Base-by-base conservation (phyloP, 2,329 filamentous ascomycete genomes). In the Ceratocystis alfenasii region DNA sequence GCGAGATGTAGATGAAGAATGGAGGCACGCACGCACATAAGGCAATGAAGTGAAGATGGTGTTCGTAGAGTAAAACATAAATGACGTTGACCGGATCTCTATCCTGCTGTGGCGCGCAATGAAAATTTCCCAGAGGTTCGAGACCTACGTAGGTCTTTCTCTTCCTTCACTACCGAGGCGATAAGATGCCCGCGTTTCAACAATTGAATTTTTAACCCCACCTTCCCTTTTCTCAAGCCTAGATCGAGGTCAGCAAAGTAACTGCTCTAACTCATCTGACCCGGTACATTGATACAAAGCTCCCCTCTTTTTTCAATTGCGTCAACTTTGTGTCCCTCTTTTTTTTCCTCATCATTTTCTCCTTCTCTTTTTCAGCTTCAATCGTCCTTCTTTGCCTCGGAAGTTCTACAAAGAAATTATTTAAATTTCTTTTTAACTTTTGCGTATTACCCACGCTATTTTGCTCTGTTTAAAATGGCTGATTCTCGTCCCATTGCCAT, bases 401-500 rank as follows among this genome's bases (percentile, higher is more conserved):
- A 36, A 67, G 64, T 66, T 68, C 66, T 59, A 28, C 15, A 48
- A 25, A 65, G 36, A 45, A 57, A 46, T 44, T 62, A 20, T 53
- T 53, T 10, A 28, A 44, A 8, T 25, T 62, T 46, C 48, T 53
- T 50, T 48, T 15, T 3, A 12, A 15, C 0, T 15, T 15, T 41
- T 41, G 36, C 36, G 36, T 41, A 12, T 41, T 41, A 41, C 15
- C 36, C 12, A 12, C 36, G 36, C 46, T 48, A 20, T 50, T 22
- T 50, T 22, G 3, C 20, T 20, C 22, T 12, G 63, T 68, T 63
- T 70, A 73, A 69, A 70, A 78, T 77, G 76, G 72, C 75, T 68
- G 71, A 69, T 33, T 72, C 76, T 68, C 82, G 84, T 74, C 80
- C 82, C 74, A 83, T 83, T 81, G 94, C 94, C 71, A 97, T 99